Evolutionary conservation across 148 eudicot genomes (phyloP), one percentile per base, ranked within the genome.

Genomic region (Polygonum aviculare): DNA sequence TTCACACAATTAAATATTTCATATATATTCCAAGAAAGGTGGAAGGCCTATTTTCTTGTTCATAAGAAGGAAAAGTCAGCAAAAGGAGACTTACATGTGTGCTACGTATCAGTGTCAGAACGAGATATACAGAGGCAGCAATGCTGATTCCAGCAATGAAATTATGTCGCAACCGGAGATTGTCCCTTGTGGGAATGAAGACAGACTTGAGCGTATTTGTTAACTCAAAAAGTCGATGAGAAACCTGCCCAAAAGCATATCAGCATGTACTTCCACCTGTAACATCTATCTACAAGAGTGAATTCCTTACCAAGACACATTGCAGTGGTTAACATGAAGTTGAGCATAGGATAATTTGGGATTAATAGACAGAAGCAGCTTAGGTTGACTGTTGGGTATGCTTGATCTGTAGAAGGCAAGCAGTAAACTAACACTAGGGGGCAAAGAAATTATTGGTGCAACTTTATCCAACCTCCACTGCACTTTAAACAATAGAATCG

Each of bases 261-360:
- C 63, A 57, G 63, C 63, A 57, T 21, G 31, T 57, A 33, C 33
- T 22, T 16, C 72, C 36, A n/a, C 21, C 63, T 57, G 3, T 21
- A 57, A 57, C 11, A 21, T 57, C 11, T 19, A 57, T 19, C 63
- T 57, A 57, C 2, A 57, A 57, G 11, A n/a, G 63, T 12, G 21
- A 36, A 12, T 11, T 54, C 31, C 44, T 89, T 80, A 95, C 98
- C 94, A 90, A 83, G 77, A 89, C 75, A 95, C 62, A 90, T 83
- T 45, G 98, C 88, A 72, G 98, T 92, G 10, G 94, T 88, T 39
- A 95, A 93, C 98, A 90, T 89, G 88, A 92, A 95, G 85, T 95
- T 95, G 59, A 95, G 92, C 89, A 95, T 76, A 35, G 97, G 98
- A 83, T 90, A 95, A 44, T 88, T 87, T 63, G 97, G 97, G 65